phyloP scores from a whole-genome alignment of 1,284 basidiomycete genomes.

The Trichosporon ovoides region DNA sequence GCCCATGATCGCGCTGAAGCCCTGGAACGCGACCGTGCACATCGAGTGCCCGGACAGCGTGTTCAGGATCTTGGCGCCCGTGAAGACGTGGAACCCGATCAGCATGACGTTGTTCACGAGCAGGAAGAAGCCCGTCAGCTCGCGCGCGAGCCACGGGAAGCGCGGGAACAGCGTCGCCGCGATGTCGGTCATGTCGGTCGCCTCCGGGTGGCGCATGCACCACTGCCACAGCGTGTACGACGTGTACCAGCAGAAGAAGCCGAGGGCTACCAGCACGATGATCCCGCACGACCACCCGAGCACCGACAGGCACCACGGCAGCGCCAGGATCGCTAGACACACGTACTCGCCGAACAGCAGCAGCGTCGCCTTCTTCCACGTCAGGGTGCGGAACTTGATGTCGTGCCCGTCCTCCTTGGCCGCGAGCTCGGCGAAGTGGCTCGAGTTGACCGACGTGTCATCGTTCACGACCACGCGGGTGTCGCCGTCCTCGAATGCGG shows the following conservation, averaged over 20 bases:
- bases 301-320: constrained; percentile 40
- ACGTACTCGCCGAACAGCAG: constrained; percentile 47
- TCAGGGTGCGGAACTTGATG: constrained; percentile 33
- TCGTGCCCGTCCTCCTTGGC: constrained; percentile 39
- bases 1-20: constrained; percentile 49
- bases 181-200: constrained; percentile 62
- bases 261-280: constrained; percentile 57
- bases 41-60: constrained; percentile 57
- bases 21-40: constrained; percentile 58
- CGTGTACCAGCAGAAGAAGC: constrained; percentile 48
- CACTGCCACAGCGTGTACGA: constrained; percentile 50
- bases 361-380: constrained; percentile 44
- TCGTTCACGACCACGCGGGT: background rate
- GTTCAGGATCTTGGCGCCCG: constrained; percentile 53
- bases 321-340: constrained; percentile 45
- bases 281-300: constrained; percentile 48
- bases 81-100: constrained; percentile 49
- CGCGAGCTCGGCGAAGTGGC: constrained; percentile 28
- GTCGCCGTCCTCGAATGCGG: background rate
- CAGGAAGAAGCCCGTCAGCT: constrained; percentile 37
- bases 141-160: constrained; percentile 33
- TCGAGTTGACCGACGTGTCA: background rate
- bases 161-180: constrained; percentile 53
- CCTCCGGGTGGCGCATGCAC: constrained; percentile 58
- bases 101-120: constrained; percentile 44